These are phyloP conservation scores for Camellia japonica DNA, from an alignment of 148 eudicot genomes.

Conservation along the genomic window DNA sequence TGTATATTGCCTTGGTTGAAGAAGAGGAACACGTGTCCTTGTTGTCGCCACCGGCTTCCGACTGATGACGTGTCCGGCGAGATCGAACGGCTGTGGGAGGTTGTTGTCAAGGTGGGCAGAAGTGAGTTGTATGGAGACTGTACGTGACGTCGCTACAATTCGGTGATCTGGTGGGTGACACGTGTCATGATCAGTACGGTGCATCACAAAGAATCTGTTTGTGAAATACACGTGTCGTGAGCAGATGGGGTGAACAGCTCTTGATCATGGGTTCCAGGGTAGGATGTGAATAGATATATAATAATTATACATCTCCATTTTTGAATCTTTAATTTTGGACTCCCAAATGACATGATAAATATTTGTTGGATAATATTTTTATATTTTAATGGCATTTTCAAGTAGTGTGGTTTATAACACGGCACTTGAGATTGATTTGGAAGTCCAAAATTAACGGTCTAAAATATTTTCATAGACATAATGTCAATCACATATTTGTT, in stretches of 20 bases:
- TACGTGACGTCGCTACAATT: not conserved
- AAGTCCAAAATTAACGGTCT: too few species aligned
- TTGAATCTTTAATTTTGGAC: too few species aligned
- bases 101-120: constrained; percentile 36
- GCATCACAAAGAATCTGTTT: not conserved
- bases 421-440: too few species aligned
- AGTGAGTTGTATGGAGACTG: too few species aligned
- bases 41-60: constrained; percentile 69
- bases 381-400: too few species aligned
- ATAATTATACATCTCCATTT: too few species aligned
- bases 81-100: constrained; percentile 72
- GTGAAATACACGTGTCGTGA: not conserved
- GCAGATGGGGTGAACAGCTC: not conserved
- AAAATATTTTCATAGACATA: not conserved
- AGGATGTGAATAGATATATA: not conserved
- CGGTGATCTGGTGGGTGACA: not conserved
- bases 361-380: too few species aligned
- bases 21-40: constrained; percentile 79
- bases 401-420: too few species aligned
- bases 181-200: not conserved
- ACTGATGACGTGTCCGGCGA: constrained; percentile 72
- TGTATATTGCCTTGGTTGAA: constrained; percentile 79
- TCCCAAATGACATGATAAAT: too few species aligned
- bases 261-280: not conserved
- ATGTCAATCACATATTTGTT: not conserved